A percentile compares a stretch with the other conserved stretches of the same genome.
These are phyloP conservation scores for Leccinum barrowsii DNA, from an alignment of 768 basidiomycete genomes.

Conservation along the genomic window DNA sequence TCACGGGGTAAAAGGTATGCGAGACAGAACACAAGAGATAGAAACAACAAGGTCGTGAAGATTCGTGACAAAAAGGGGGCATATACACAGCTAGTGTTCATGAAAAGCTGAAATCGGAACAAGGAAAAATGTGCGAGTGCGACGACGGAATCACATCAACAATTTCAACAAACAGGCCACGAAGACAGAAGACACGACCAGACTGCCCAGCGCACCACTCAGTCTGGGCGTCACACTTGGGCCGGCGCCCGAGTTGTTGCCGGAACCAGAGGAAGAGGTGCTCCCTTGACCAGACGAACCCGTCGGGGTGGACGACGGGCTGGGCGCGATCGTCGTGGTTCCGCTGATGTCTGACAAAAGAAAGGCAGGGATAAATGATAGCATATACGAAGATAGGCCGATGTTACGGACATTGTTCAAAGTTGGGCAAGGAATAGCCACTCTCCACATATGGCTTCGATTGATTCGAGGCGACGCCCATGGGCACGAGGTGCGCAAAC, in stretches of 20 bases:
- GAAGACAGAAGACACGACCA: constrained; percentile 16
- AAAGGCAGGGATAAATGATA: background rate
- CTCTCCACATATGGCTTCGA: constrained; percentile 52
- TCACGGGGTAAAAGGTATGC: no score
- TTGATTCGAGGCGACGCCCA: constrained; percentile 49
- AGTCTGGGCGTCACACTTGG: constrained; percentile 3
- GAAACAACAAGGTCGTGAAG: no score
- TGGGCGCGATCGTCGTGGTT: constrained; percentile 18
- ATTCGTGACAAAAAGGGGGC: no score
- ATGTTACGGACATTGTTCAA: constrained; percentile 41
- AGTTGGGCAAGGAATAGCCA: constrained; percentile 39
- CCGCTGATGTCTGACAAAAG: constrained; percentile 20
- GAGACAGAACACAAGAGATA: no score
- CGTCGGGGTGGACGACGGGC: background rate
- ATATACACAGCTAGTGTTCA: no score
- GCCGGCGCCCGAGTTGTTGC: background rate
- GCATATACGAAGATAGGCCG: background rate
- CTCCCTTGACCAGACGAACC: background rate
- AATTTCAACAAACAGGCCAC: constrained; percentile 14
- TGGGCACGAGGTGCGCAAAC: constrained; percentile 50
- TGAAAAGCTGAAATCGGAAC: no score
- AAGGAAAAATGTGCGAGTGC: background rate
- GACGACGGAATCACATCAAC: constrained; percentile 14
- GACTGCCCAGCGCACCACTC: constrained; percentile 3
- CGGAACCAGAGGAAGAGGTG: constrained; percentile 6